A percentile compares a stretch with the other conserved stretches of the same genome.
Conservation (phyloP, 305 asterid species). For the Fraxinus baroniana region DNA sequence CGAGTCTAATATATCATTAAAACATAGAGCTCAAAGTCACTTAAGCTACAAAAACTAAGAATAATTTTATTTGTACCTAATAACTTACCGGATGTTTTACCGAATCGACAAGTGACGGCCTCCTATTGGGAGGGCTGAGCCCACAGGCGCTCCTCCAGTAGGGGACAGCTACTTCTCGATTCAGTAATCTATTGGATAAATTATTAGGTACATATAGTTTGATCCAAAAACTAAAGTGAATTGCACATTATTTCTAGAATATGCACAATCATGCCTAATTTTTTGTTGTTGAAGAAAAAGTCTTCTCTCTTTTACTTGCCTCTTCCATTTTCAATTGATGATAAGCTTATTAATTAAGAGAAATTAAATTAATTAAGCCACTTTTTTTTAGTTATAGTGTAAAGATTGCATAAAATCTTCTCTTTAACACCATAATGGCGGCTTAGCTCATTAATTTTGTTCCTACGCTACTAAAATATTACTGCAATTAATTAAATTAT, state of each 20-base stretch:
- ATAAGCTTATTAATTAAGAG: conserved; percentile 7
- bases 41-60: too few species aligned
- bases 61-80: too few species aligned
- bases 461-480: conserved; percentile 22
- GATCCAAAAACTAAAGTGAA: background rate
- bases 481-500: background rate
- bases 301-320: background rate
- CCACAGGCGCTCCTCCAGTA: too few species aligned
- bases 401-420: conserved; percentile 43
- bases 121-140: too few species aligned
- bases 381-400: conserved; percentile 32
- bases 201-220: too few species aligned
- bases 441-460: conserved; percentile 60
- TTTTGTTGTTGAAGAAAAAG: background rate
- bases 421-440: conserved; percentile 43
- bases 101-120: too few species aligned
- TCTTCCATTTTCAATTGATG: background rate
- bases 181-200: too few species aligned
- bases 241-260: background rate
- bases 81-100: too few species aligned
- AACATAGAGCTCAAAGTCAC: background rate
- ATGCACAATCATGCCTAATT: background rate
- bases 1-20: background rate
- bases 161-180: too few species aligned
- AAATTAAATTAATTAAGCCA: conserved; percentile 1